phyloP scores from a whole-genome alignment of 257 asterid species.

The Nicotiana obtusifolia region DNA sequence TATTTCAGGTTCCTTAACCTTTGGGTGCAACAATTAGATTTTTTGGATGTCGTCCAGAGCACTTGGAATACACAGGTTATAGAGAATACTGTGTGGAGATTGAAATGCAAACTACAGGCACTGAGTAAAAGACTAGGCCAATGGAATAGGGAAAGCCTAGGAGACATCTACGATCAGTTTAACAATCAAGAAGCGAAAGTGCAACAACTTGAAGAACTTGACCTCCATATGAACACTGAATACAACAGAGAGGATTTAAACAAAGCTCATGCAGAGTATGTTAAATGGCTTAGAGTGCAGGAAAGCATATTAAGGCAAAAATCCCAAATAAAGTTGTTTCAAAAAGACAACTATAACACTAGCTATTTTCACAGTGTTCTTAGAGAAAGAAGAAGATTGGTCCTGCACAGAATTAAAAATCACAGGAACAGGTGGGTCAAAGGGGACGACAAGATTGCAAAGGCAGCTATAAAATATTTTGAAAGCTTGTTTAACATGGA shows the following conservation, averaged over 20 bases:
- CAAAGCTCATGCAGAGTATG: neutral
- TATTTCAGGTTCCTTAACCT: too few relatives aligned
- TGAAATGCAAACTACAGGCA: neutral
- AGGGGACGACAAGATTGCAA: neutral
- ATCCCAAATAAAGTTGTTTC: neutral
- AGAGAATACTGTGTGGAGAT: too few relatives aligned
- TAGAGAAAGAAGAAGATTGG: too few relatives aligned
- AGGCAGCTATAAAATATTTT: neutral
- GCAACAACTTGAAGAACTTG: neutral
- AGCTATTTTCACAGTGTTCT: neutral
- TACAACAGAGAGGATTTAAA: neutral
- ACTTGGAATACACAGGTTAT: too few relatives aligned
- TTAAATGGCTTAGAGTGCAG: neutral
- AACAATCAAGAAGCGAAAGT: too few relatives aligned
- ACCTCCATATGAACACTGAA: neutral
- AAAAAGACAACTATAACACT: too few relatives aligned
- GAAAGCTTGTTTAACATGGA: neutral
- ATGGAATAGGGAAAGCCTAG: neutral
- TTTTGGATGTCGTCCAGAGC: too few relatives aligned
- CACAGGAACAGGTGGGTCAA: neutral
- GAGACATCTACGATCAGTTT: neutral
- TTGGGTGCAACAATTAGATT: too few relatives aligned
- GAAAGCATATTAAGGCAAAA: neutral
- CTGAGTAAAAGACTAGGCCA: too few relatives aligned
- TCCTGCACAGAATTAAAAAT: too few relatives aligned